Conservation (phyloP, 495 filamentous ascomycete genomes). For the Barbatosphaeria neglecta region DNA sequence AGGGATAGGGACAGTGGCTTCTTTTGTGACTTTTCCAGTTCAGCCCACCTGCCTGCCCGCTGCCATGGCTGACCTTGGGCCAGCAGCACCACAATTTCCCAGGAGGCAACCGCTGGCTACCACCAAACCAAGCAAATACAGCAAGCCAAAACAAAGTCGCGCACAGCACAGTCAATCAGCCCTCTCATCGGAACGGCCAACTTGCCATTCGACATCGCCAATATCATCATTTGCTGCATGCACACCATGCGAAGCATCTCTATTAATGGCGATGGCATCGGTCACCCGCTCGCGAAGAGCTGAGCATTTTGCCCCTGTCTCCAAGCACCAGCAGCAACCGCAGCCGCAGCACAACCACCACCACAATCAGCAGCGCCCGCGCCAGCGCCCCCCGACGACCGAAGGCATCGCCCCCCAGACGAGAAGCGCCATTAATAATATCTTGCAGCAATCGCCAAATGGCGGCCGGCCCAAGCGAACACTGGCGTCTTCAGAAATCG, state of each 20-base stretch:
- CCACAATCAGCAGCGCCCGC: constrained; percentile 6
- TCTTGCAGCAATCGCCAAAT: constrained; percentile 9
- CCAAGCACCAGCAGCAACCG: constrained; percentile 4
- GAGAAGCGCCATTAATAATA: constrained; percentile 13
- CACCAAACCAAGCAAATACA: background rate
- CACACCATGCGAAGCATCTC: background rate
- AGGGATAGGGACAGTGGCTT: background rate
- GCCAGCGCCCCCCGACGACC: constrained; percentile 21
- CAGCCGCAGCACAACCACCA: constrained; percentile 6
- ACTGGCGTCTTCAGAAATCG: constrained; percentile 16
- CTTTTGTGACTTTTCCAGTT: background rate
- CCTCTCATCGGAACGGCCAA: background rate
- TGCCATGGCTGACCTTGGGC: background rate
- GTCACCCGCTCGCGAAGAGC: constrained; percentile 24
- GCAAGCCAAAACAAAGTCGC: background rate
- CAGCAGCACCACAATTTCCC: background rate
- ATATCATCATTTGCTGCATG: background rate
- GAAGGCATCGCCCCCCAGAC: constrained; percentile 7
- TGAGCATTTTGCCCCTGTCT: constrained; percentile 15
- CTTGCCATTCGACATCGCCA: background rate
- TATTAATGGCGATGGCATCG: constrained; percentile 21
- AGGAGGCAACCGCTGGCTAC: background rate
- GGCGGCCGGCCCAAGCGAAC: constrained; percentile 20
- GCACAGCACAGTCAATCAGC: background rate
- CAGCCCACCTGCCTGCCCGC: background rate